phyloP scores from a whole-genome alignment of 176 grass and related monocot species.

The Pontederia paniculata region DNA sequence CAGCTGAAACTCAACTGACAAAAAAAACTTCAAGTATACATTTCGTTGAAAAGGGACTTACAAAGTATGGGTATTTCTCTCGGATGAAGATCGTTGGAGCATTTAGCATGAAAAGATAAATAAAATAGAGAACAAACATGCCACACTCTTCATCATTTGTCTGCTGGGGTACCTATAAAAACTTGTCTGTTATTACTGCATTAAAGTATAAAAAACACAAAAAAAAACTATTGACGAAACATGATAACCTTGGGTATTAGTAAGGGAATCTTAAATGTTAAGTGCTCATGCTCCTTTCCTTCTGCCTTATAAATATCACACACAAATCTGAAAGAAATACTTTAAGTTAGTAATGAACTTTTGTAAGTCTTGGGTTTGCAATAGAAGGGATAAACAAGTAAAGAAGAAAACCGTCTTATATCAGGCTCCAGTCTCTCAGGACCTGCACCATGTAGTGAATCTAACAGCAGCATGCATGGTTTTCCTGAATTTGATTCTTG shows the following conservation, averaged over 20 bases:
- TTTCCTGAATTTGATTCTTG: constrained; percentile 29
- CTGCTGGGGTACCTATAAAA: constrained; percentile 74
- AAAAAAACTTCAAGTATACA: too few species aligned
- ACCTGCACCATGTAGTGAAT: constrained; percentile 62
- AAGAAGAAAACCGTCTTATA: constrained; percentile 43
- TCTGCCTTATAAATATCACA: constrained; percentile 58
- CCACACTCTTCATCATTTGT: constrained; percentile 77
- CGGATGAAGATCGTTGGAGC: constrained; percentile 44
- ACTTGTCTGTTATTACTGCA: not conserved
- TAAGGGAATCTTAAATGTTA: constrained; percentile 53
- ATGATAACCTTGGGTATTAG: constrained; percentile 57
- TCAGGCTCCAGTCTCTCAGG: constrained; percentile 38
- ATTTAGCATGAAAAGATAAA: constrained; percentile 44
- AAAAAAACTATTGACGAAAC: constrained; percentile 8
- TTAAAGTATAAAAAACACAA: constrained; percentile 13
- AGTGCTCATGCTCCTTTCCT: constrained; percentile 48
- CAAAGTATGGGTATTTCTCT: constrained; percentile 33
- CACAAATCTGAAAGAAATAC: constrained; percentile 45
- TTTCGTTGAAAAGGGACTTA: not conserved
- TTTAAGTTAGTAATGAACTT: not conserved
- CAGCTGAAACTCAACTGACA: too few species aligned
- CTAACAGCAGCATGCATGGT: constrained; percentile 74
- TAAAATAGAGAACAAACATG: constrained; percentile 79
- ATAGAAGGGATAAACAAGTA: not conserved
- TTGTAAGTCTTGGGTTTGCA: not conserved